A percentile compares a stretch with the other conserved stretches of the same genome.
These are phyloP conservation scores for Drechmeria coniospora DNA, from an alignment of 2,329 filamentous ascomycete species.

Conservation along the genomic window DNA sequence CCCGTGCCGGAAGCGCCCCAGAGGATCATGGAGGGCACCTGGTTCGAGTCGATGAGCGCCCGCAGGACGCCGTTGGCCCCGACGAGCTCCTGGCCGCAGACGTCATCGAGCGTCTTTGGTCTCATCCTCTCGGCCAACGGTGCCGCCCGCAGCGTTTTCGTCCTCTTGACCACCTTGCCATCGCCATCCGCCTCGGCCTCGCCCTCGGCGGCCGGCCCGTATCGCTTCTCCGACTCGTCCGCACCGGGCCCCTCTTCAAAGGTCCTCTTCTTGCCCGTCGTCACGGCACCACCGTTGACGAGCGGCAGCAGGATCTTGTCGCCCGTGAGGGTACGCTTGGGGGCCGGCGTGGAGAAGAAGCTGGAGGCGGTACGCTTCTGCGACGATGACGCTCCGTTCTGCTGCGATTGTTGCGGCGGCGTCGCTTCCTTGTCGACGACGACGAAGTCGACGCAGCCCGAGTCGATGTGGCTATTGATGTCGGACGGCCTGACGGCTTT, in stretches of 20 bases:
- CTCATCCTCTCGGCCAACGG: conserved; percentile 92
- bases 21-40: conserved; percentile 86
- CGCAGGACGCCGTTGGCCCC: conserved; percentile 72
- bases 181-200: conserved; percentile 5
- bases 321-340: conserved; percentile 31
- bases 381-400: conserved; percentile 2
- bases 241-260: conserved; percentile 39
- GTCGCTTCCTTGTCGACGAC: conserved; percentile 29
- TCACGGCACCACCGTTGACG: conserved; percentile 16
- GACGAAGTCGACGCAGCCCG: conserved; percentile 55
- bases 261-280: conserved; percentile 30
- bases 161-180: conserved; percentile 37
- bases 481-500: conserved; percentile 53
- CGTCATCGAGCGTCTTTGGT: conserved; percentile 66
- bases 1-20: conserved; percentile 75
- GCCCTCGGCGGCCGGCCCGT: too few relatives aligned
- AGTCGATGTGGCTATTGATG: conserved; percentile 89
- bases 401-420: conserved; percentile 13
- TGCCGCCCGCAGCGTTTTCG: conserved; percentile 55
- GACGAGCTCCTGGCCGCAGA: conserved; percentile 84
- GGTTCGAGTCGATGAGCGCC: conserved; percentile 69
- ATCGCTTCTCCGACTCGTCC: conserved; percentile 1
- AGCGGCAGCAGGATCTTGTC: conserved; percentile 16
- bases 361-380: conserved; percentile 39
- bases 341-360: conserved; percentile 47